phyloP scores from a whole-genome alignment of 2,329 filamentous ascomycete species.

The Emydomyces testavorans region DNA sequence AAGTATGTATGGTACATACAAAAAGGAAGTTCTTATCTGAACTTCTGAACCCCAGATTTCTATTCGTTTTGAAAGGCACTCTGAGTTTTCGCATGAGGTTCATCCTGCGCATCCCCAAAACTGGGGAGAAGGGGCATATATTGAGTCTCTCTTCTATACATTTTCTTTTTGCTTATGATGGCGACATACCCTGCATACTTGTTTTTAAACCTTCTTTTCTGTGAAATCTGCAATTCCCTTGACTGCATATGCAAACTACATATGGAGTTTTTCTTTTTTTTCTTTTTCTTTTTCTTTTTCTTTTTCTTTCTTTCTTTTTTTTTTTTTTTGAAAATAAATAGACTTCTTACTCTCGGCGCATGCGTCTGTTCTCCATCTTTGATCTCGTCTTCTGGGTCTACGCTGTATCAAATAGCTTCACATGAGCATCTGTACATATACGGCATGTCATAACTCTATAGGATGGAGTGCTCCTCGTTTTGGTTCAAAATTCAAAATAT shows the following conservation, averaged over 20 bases:
- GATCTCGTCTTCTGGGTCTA: too few species aligned
- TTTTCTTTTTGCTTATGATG: background rate
- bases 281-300: background rate
- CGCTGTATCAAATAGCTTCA: background rate
- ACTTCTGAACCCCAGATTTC: too few species aligned
- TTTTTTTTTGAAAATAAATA: background rate
- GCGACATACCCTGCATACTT: slow-evolving; percentile 6
- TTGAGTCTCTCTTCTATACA: background rate
- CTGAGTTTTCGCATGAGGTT: too few species aligned
- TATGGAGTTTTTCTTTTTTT: background rate
- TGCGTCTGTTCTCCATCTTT: too few species aligned
- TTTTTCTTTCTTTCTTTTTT: background rate
- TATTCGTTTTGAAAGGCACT: too few species aligned
- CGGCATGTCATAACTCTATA: background rate
- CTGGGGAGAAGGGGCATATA: background rate
- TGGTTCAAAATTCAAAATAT: background rate
- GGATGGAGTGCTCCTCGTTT: background rate
- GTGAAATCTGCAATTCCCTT: too few species aligned
- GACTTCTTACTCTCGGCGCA: too few species aligned
- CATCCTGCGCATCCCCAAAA: background rate
- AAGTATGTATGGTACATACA: too few species aligned
- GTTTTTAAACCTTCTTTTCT: background rate
- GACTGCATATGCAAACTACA: too few species aligned
- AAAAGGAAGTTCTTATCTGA: background rate
- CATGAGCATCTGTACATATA: background rate